phyloP scores from a whole-genome alignment of 495 filamentous ascomycete species.

The Daldinia childiae region DNA sequence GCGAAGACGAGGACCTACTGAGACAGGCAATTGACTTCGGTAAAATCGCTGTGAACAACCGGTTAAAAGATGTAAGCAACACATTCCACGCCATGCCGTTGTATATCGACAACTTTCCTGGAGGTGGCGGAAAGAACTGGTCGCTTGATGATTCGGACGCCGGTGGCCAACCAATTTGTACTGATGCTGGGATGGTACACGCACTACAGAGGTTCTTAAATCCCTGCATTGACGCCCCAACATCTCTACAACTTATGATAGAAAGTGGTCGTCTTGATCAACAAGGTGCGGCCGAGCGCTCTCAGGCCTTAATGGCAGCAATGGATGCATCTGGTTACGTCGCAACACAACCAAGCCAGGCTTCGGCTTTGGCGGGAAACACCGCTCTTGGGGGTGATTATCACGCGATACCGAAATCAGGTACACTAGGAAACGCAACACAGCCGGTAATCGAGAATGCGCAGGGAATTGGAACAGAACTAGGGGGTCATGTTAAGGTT shows the following conservation, averaged over 20 bases:
- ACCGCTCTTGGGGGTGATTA: conserved; percentile 48
- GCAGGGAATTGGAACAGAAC: background rate
- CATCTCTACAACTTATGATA: conserved; percentile 49
- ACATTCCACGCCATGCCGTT: conserved; percentile 80
- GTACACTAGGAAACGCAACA: conserved; percentile 27
- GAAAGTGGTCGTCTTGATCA: conserved; percentile 49
- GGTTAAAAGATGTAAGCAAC: conserved; percentile 72
- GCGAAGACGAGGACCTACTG: conserved; percentile 68
- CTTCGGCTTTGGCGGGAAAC: conserved; percentile 51
- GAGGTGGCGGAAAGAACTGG: conserved; percentile 66
- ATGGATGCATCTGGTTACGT: conserved; percentile 18
- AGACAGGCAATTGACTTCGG: conserved; percentile 70
- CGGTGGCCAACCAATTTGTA: conserved; percentile 51
- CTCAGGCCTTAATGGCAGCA: conserved; percentile 39
- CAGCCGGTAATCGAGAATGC: conserved; percentile 1
- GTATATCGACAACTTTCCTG: conserved; percentile 69
- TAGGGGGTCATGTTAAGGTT: conserved; percentile 36
- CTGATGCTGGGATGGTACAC: conserved; percentile 50
- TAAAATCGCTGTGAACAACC: conserved; percentile 63
- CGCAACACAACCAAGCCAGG: conserved; percentile 8
- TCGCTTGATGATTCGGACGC: conserved; percentile 61
- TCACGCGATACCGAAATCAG: conserved; percentile 40
- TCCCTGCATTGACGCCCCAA: conserved; percentile 50
- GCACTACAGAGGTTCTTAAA: conserved; percentile 53
- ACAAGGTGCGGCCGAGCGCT: conserved; percentile 48